Evolutionary conservation across 176 grass and related monocot species (phyloP).

Genomic region (Otatea glauca): DNA sequence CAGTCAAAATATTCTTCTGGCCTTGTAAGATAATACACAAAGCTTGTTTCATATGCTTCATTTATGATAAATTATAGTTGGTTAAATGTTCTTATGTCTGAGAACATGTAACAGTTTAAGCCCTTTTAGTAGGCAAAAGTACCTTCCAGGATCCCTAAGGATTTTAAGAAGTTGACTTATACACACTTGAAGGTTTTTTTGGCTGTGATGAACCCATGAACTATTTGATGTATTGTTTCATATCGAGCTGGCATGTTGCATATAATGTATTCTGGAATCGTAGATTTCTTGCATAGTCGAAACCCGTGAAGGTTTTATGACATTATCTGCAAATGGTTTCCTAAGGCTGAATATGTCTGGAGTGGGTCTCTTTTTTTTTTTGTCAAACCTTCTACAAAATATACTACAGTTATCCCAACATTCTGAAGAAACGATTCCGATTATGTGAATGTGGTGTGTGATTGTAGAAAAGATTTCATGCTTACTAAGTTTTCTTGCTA

Average conservation of each 20-base stretch:
- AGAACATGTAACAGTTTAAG: background rate
- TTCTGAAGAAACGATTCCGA: background rate
- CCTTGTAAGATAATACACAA: conserved; percentile 60
- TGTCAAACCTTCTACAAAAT: background rate
- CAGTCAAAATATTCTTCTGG: conserved; percentile 82
- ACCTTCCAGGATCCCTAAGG: background rate
- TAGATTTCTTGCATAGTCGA: background rate
- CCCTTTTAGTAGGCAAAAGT: background rate
- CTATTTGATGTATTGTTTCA: background rate
- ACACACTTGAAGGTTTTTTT: no score
- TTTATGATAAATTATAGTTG: background rate
- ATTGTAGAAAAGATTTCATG: background rate
- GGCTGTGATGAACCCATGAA: no score
- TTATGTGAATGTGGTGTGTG: background rate
- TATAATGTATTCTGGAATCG: background rate
- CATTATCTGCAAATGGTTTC: background rate
- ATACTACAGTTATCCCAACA: background rate
- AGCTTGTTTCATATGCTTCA: conserved; percentile 12
- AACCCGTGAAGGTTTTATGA: conserved; percentile 1
- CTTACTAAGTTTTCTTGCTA: background rate
- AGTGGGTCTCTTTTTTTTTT: background rate
- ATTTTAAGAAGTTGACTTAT: conserved; percentile 11
- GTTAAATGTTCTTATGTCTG: background rate
- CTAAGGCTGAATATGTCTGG: background rate
- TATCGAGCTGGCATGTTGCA: background rate